phyloP scores from a whole-genome alignment of 1,284 basidiomycete species.

The Naganishia sp. region DNA sequence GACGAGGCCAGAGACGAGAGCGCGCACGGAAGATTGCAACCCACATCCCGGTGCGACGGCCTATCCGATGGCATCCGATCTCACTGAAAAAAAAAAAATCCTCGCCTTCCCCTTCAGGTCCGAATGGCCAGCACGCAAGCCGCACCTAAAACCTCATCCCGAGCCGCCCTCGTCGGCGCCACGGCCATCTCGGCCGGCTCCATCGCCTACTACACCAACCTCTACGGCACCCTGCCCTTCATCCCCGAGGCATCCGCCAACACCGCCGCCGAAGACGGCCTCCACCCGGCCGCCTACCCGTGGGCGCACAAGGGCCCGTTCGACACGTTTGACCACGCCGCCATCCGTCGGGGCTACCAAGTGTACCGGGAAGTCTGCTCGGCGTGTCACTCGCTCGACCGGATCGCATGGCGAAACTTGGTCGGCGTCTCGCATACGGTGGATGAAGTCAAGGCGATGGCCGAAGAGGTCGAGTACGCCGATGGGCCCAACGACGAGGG shows the following conservation, averaged over 20 bases:
- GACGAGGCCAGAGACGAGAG: neutral
- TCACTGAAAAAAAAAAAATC: neutral
- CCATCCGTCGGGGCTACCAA: constrained; percentile 95
- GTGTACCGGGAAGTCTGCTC: constrained; percentile 99
- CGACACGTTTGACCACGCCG: constrained; percentile 91
- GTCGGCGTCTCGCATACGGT: constrained; percentile 97
- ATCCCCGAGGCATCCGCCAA: constrained; percentile 85
- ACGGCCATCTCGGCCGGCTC: constrained; percentile 81
- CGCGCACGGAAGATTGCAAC: neutral
- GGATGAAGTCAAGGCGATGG: constrained; percentile 88
- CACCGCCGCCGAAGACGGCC: constrained; percentile 87
- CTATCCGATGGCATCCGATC: neutral
- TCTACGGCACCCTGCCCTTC: constrained; percentile 86
- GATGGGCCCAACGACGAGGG: constrained; percentile 95
- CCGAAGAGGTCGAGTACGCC: constrained; percentile 94
- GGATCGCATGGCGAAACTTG: constrained; percentile 99
- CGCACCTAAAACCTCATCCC: constrained; percentile 57
- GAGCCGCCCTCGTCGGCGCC: constrained; percentile 73
- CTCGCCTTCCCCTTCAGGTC: constrained; percentile 9
- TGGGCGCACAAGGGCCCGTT: constrained; percentile 87
- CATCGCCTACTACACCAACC: constrained; percentile 92
- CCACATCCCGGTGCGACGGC: neutral
- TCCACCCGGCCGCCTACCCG: constrained; percentile 84
- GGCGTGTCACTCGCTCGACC: constrained; percentile 97
- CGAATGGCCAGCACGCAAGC: constrained; percentile 32